Base-by-base conservation (phyloP, 768 basidiomycete species). In the Lepiota brunneoincarnata region DNA sequence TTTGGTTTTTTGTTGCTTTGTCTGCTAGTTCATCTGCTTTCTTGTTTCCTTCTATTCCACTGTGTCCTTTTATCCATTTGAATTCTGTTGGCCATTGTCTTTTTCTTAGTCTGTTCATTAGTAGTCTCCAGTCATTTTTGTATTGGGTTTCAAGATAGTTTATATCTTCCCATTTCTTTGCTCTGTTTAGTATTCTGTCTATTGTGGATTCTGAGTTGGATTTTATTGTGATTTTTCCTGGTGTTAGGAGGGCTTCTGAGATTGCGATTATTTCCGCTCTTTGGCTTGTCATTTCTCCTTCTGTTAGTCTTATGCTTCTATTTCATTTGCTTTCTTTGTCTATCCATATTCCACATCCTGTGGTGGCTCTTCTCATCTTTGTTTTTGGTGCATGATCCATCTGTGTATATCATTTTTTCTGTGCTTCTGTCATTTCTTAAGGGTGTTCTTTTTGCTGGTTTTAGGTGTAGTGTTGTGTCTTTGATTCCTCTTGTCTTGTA, bases 361-460 rank as follows among this genome's bases (percentile, higher is more conserved):
- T 62, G 28, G 23, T 38, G 1, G 57, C 61, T 1, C n/a, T 24
- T n/a, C 0, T 57, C 23, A 1, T 10, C 15, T 6, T 48, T 53
- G 34, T 42, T 35, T 40, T 54, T 18, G 6, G 4, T 50, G n/a
- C 55, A 51, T 4, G 56, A 58, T 2, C 56, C 56, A 31, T 58
- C 56, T 12, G 56, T 58, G 26, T 48, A 58, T 20, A 54, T 38
- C 15, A 6, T 28, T n/a, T 17, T 2, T 7, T 31, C 11, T 66
- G n/a, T 1, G 6, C 57, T 55, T 3, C 64, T 63, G 0, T 64
- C 62, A n/a, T 15, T 66, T 48, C 17, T 69, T 67, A n/a, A n/a
- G n/a, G n/a, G n/a, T n/a, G n/a, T n/a, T 14, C 64, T 20, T 0
- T 59, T 51, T 24, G 42, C 4, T 0, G 68, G 23, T 40, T 70